Percentiles rank a stretch among this genome's conserved stretches.
Conservation (phyloP, 768 basidiomycete genomes). For the Tubosaeta sp. region DNA sequence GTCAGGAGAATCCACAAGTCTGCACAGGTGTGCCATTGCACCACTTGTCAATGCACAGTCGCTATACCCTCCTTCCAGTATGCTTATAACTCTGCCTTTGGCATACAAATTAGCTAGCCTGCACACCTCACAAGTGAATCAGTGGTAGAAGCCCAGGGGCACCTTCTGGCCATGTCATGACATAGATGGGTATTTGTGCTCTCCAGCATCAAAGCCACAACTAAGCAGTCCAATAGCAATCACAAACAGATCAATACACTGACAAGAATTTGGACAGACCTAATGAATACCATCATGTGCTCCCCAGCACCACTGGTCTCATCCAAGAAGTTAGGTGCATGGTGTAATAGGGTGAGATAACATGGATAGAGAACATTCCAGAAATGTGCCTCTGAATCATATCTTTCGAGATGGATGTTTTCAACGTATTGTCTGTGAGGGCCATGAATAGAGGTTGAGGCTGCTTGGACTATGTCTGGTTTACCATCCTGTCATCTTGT, state of each 20-base stretch:
- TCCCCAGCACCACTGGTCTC: slow-evolving; percentile 59
- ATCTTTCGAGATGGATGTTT: slow-evolving; percentile 19
- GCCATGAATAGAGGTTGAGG: slow-evolving; percentile 43
- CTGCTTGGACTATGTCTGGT: slow-evolving; percentile 72
- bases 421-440: slow-evolving; percentile 16
- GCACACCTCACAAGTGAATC: slow-evolving; percentile 71
- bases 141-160: slow-evolving; percentile 79
- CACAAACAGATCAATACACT: neutral
- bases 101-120: slow-evolving; percentile 63
- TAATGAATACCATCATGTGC: slow-evolving; percentile 82
- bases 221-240: slow-evolving; percentile 33
- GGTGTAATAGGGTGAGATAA: slow-evolving; percentile 54
- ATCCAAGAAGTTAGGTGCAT: slow-evolving; percentile 68
- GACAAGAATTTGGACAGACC: slow-evolving; percentile 41
- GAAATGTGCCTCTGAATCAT: slow-evolving; percentile 9
- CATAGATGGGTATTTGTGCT: slow-evolving; percentile 90
- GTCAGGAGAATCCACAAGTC: slow-evolving; percentile 41
- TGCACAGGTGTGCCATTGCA: slow-evolving; percentile 74
- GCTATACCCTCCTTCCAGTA: slow-evolving; percentile 94
- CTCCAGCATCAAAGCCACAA: slow-evolving; percentile 92
- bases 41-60: slow-evolving; percentile 85
- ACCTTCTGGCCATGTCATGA: slow-evolving; percentile 88
- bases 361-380: slow-evolving; percentile 56
- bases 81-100: slow-evolving; percentile 70
- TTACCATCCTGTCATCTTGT: slow-evolving; percentile 66